Percentiles rank a stretch among this genome's conserved stretches.
Evolutionary conservation across 768 basidiomycete genomes (phyloP).

Genomic region (Auricularia cornea): DNA sequence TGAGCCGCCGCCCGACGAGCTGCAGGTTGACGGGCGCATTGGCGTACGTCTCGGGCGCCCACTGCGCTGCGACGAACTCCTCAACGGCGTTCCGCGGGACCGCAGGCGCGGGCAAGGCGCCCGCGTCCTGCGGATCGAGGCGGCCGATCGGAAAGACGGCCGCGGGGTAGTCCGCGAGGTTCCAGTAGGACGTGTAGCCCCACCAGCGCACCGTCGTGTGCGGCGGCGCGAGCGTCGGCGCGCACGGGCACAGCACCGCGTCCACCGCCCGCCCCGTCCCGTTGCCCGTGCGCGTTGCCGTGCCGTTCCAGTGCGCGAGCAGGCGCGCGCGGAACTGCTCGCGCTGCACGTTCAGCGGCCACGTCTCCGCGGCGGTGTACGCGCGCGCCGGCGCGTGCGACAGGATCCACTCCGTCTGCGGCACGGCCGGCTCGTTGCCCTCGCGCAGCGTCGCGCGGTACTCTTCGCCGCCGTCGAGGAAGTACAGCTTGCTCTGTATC

Average conservation of each 20-base stretch:
- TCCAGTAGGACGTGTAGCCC: conserved; percentile 47
- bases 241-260: conserved; percentile 38
- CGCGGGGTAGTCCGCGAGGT: conserved; percentile 41
- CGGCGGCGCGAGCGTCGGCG: conserved; percentile 40
- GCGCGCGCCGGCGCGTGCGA: conserved; percentile 30
- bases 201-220: conserved; percentile 42
- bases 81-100: conserved; percentile 31
- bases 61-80: conserved; percentile 28
- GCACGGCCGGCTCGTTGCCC: conserved; percentile 29
- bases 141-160: conserved; percentile 38
- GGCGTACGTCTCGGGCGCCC: conserved; percentile 34
- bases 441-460: conserved; percentile 30
- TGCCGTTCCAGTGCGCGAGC: conserved; percentile 39
- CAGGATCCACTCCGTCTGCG: conserved; percentile 38
- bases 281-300: conserved; percentile 26
- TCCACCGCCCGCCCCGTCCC: conserved; percentile 42
- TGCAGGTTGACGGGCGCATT: conserved; percentile 40
- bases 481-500: conserved; percentile 36
- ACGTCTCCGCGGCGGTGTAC: conserved; percentile 34
- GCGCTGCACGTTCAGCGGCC: conserved; percentile 36
- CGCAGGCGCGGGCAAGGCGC: too few species aligned
- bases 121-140: conserved; percentile 7
- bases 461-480: conserved; percentile 41
- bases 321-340: conserved; percentile 33
- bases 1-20: conserved; percentile 41